A percentile compares a stretch with the other conserved stretches of the same genome.
These are phyloP conservation scores for Tuber umbilicatum DNA, from an alignment of 495 filamentous ascomycete genomes.

Conservation along the genomic window DNA sequence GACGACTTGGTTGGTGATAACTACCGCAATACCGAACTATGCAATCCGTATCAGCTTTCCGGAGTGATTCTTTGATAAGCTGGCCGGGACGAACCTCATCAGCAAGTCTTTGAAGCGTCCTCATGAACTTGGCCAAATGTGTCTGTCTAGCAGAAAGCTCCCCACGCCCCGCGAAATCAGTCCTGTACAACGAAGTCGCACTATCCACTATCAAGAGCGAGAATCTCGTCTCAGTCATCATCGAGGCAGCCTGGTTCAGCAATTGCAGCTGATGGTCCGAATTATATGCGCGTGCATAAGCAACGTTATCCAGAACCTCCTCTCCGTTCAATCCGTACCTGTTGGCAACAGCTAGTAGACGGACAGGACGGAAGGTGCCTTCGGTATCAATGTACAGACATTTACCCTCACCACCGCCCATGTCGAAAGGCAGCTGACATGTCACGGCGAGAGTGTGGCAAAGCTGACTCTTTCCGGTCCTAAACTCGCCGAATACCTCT, in stretches of 20 bases:
- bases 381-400: constrained; percentile 99
- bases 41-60: neutral
- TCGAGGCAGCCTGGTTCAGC: constrained; percentile 85
- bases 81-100: constrained; percentile 53
- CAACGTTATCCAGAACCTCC: constrained; percentile 95
- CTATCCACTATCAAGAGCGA: constrained; percentile 91
- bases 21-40: constrained; percentile 86
- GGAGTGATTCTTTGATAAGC: neutral
- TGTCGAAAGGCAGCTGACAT: constrained; percentile 94
- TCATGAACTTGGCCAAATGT: constrained; percentile 96
- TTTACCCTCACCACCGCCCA: constrained; percentile 97
- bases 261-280: constrained; percentile 94
- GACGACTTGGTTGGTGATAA: constrained; percentile 98
- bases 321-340: constrained; percentile 90
- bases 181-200: constrained; percentile 89
- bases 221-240: constrained; percentile 99
- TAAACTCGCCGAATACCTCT: constrained; percentile 97
- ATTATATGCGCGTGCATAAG: constrained; percentile 96
- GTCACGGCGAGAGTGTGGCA: constrained; percentile 98
- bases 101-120: constrained; percentile 83
- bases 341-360: constrained; percentile 82
- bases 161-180: constrained; percentile 89
- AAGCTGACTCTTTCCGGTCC: constrained; percentile 96
- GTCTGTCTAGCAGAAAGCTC: constrained; percentile 84
- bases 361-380: constrained; percentile 91